Evolutionary conservation across 2,329 filamentous ascomycete genomes (phyloP), one percentile per base, ranked within the genome.

Genomic region (Beauveria scarabaeidicola): DNA sequence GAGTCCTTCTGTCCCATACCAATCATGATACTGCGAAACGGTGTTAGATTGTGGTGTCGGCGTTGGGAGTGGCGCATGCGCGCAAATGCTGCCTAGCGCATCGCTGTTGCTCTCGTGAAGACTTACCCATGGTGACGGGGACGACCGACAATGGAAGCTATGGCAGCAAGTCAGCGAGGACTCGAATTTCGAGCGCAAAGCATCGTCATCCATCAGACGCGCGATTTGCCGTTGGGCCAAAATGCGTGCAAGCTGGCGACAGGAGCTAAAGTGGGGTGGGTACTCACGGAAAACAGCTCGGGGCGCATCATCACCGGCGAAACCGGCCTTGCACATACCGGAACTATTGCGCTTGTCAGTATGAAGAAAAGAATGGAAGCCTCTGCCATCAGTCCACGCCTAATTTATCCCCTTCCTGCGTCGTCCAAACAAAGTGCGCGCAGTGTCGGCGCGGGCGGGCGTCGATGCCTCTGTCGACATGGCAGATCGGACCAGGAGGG

Each of bases 301-400:
- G 78, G 94, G 94, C 82, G 94, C 94, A 89, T 99, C 94, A 77
- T 99, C 94, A 92, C 94, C 94, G 85, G 94, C 94, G 83, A 99
- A 99, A 92, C 94, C 94, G 89, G 94, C 94, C 86, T 99, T 99
- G 85, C 94, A 99, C 94, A 99, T 97, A 87, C 94, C 94, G 81
- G 94, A 97, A 88, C 93, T 97, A 78, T 66, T 73, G 62, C 38
- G 68, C 60, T 67, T 64, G 74, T 81, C 67, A 81, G 78, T 66
- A 43, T 63, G 54, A 43, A 46, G 23, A 53, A 21, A 56, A 58
- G 50, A 47, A 40, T 27, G n/a, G 11, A 57, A 50, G 11, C 29
- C 13, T 40, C 9, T 17, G 10, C 47, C 40, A 10, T 46, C 21
- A 9, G n/a, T 38, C 55, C 13, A 41, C 52, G 57, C 48, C 48